These are phyloP conservation scores for Fusarium sp. DNA, from an alignment of 2,329 filamentous ascomycete species.

Conservation along the genomic window DNA sequence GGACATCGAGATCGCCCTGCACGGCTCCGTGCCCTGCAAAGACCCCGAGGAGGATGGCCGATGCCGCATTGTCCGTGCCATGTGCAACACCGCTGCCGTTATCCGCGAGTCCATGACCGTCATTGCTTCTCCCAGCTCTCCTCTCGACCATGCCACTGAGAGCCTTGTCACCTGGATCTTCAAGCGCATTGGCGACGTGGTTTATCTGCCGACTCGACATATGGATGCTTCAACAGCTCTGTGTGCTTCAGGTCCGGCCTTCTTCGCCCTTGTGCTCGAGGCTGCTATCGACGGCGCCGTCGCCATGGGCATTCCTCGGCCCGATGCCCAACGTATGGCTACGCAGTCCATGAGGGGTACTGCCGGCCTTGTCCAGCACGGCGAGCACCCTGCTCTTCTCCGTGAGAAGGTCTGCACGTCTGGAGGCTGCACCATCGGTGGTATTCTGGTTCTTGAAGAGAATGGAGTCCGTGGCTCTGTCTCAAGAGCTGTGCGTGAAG, in stretches of 20 bases:
- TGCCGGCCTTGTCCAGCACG: conserved; percentile 74
- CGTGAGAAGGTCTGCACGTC: conserved; percentile 83
- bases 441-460: conserved; percentile 79
- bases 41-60: conserved; percentile 60
- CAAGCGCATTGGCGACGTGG: conserved; percentile 77
- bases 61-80: conserved; percentile 79
- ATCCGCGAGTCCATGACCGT: conserved; percentile 87
- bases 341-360: conserved; percentile 83
- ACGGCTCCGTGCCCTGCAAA: conserved; percentile 65
- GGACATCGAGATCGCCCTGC: conserved; percentile 75
- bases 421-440: conserved; percentile 82
- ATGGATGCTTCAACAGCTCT: conserved; percentile 83
- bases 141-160: conserved; percentile 66
- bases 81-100: conserved; percentile 86
- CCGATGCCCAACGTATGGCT: conserved; percentile 81
- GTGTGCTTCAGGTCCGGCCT: conserved; percentile 80
- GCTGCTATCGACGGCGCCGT: conserved; percentile 82
- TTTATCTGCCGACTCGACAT: conserved; percentile 72
- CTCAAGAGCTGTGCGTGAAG: conserved; percentile 76
- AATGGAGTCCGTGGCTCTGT: conserved; percentile 75
- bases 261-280: conserved; percentile 81
- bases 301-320: conserved; percentile 80
- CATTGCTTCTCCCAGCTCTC: conserved; percentile 72
- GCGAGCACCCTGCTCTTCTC: conserved; percentile 80
- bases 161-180: conserved; percentile 81